phyloP scores from a whole-genome alignment of 106 monocot genomes.

The Allium fistulosum region DNA sequence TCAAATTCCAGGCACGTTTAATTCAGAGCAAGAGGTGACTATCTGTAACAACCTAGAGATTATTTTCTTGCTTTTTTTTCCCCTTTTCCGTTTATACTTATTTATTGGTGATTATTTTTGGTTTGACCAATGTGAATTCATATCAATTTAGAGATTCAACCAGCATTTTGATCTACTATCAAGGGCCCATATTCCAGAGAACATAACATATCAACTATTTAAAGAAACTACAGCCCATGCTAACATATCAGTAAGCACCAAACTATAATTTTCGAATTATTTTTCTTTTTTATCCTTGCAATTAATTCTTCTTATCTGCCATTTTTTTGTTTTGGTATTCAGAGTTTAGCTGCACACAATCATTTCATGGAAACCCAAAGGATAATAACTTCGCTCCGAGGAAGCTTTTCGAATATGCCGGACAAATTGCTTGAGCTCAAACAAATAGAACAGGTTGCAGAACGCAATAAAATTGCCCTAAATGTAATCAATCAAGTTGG shows the following conservation, averaged over 20 bases:
- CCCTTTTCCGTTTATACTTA: too few species aligned
- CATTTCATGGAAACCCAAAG: slow-evolving; percentile 76
- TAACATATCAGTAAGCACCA: slow-evolving; percentile 55
- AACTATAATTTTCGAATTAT: background rate
- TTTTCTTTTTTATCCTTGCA: background rate
- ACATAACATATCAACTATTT: slow-evolving; percentile 61
- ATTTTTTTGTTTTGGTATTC: background rate
- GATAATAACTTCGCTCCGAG: slow-evolving; percentile 44
- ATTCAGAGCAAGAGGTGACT: slow-evolving; percentile 74
- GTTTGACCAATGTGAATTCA: too few species aligned
- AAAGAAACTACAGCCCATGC: slow-evolving; percentile 60
- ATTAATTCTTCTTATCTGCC: background rate
- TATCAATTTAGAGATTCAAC: slow-evolving; percentile 55
- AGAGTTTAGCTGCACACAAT: slow-evolving; percentile 47
- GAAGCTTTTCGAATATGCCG: slow-evolving; percentile 50
- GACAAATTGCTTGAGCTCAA: slow-evolving; percentile 59
- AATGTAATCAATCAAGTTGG: slow-evolving; percentile 64
- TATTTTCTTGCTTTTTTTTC: background rate
- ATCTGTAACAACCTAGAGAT: background rate
- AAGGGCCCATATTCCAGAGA: slow-evolving; percentile 80
- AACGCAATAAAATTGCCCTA: slow-evolving; percentile 78
- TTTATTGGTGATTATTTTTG: too few species aligned
- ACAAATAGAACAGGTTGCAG: slow-evolving; percentile 77
- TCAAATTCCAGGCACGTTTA: slow-evolving; percentile 55
- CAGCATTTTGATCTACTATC: slow-evolving; percentile 94